Evolutionary conservation across 768 basidiomycete genomes (phyloP).

Genomic region (Trametes cinnabarina): DNA sequence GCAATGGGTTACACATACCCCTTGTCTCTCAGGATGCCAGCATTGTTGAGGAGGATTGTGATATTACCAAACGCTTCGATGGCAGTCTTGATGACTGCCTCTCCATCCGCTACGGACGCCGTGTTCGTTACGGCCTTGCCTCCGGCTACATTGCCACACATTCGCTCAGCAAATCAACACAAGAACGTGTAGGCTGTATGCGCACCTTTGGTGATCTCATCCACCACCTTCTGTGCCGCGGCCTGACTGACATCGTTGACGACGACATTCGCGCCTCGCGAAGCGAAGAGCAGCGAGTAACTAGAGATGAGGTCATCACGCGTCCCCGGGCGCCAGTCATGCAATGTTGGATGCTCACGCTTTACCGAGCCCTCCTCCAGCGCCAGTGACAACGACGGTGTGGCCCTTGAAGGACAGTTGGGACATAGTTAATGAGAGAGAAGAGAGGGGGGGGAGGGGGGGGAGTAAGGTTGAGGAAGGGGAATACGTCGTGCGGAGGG

Average conservation of each 20-base stretch:
- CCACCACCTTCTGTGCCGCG: slow-evolving; percentile 89
- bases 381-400: slow-evolving; percentile 93
- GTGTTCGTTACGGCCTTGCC: slow-evolving; percentile 87
- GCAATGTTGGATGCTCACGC: slow-evolving; percentile 52
- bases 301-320: slow-evolving; percentile 38
- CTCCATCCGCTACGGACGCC: slow-evolving; percentile 84
- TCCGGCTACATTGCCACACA: slow-evolving; percentile 52
- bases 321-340: neutral
- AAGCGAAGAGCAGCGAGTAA: slow-evolving; percentile 89
- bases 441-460: neutral
- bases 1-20: slow-evolving; percentile 44
- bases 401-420: slow-evolving; percentile 77
- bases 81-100: slow-evolving; percentile 82
- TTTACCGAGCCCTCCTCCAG: slow-evolving; percentile 91
- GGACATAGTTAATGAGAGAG: slow-evolving; percentile 23
- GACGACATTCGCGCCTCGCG: slow-evolving; percentile 89
- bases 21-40: slow-evolving; percentile 83
- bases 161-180: neutral
- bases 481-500: neutral
- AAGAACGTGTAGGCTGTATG: neutral
- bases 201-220: slow-evolving; percentile 80
- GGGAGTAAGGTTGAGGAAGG: neutral
- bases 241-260: slow-evolving; percentile 91
- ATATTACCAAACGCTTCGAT: slow-evolving; percentile 80
- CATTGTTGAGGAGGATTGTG: slow-evolving; percentile 94